Percentiles rank a stretch among this genome's conserved stretches.
phyloP scores from a whole-genome alignment of 2,329 filamentous ascomycete genomes.

The Madurella fahalii region DNA sequence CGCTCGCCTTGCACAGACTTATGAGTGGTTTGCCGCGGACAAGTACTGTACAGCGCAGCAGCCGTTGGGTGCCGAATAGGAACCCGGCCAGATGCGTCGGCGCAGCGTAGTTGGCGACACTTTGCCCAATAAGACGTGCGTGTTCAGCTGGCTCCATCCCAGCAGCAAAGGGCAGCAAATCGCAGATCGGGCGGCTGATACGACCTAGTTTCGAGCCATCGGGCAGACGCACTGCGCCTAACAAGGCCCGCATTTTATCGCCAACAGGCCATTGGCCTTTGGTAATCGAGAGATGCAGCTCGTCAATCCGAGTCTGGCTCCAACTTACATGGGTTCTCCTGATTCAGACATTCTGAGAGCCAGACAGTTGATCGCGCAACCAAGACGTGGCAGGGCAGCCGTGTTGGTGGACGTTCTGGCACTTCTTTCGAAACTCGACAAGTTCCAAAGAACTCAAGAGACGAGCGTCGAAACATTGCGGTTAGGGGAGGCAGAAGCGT shows the following conservation, averaged over 20 bases:
- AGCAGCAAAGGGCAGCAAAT: background rate
- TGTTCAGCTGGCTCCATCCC: conserved; percentile 1
- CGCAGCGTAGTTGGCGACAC: background rate
- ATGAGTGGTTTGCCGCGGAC: background rate
- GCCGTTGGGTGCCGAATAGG: conserved; percentile 6
- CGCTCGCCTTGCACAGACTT: background rate
- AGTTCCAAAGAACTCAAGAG: no score
- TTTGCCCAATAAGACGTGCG: background rate
- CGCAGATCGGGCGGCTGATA: conserved; percentile 1
- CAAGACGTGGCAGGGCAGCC: no score
- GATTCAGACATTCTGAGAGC: background rate
- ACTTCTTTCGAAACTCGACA: no score
- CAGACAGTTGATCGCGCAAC: no score
- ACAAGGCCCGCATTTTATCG: no score
- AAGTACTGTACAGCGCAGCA: conserved; percentile 2
- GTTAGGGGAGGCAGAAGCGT: no score
- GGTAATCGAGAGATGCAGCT: no score
- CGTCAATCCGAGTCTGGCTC: background rate
- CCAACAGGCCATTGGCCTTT: no score
- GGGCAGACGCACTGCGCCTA: background rate
- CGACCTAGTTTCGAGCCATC: conserved; percentile 1
- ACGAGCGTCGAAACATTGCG: no score
- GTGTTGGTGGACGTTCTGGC: no score
- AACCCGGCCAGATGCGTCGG: background rate
- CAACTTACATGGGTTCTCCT: background rate